Evolutionary conservation across 177 flowering plant species (phyloP).

Genomic region (Vitis hybrid): DNA sequence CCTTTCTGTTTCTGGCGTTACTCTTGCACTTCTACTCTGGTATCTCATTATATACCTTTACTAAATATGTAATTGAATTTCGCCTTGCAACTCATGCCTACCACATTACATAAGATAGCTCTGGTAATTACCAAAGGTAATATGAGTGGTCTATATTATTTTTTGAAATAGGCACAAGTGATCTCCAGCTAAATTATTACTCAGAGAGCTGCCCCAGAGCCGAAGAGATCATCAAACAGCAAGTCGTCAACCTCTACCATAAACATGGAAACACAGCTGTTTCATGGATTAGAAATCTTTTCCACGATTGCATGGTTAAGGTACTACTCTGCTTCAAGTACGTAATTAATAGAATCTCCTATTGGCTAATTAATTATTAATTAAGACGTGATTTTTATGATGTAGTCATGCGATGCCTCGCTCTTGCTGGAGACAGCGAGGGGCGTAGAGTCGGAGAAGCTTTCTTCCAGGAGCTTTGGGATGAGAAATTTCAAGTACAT

Average conservation of each 20-base stretch:
- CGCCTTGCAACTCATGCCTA: too few species aligned
- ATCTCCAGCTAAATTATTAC: slow-evolving; percentile 61
- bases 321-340: slow-evolving; percentile 19
- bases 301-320: slow-evolving; percentile 88
- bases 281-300: slow-evolving; percentile 85
- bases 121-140: too few species aligned
- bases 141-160: background rate
- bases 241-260: slow-evolving; percentile 56
- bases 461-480: slow-evolving; percentile 71
- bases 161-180: slow-evolving; percentile 29
- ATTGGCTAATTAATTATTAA: too few species aligned
- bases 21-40: slow-evolving; percentile 31
- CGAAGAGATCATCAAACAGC: slow-evolving; percentile 68
- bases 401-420: slow-evolving; percentile 87
- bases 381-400: too few species aligned
- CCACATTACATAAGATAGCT: too few species aligned
- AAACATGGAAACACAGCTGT: slow-evolving; percentile 81
- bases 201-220: slow-evolving; percentile 75
- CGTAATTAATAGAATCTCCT: too few species aligned
- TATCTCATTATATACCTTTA: background rate
- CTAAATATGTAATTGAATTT: background rate
- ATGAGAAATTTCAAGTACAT: slow-evolving; percentile 86
- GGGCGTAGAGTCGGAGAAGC: slow-evolving; percentile 53
- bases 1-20: slow-evolving; percentile 29
- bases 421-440: slow-evolving; percentile 44